Evolutionary conservation across 305 asterid genomes (phyloP), one percentile per base, ranked within the genome.

Genomic region (Fraxinus floribunda): DNA sequence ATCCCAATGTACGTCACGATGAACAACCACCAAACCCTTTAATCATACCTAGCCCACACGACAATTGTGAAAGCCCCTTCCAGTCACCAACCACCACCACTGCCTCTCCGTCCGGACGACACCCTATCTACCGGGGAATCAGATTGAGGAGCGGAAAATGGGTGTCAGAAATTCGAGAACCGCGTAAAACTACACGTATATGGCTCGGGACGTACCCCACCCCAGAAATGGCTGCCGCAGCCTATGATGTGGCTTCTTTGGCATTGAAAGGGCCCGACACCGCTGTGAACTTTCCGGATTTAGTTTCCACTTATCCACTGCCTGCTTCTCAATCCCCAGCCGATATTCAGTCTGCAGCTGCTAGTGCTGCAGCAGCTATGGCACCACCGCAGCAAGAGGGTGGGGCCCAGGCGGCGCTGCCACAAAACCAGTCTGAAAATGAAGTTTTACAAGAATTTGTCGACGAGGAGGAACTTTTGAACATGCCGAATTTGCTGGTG

Each of bases 211-310:
- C 97, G 0, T 93, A 84, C 66, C 78, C 89, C 6, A 86, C 89
- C 0, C 92, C 97, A 0, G 97, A 92, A 78, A 93, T 91, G 97
- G 97, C 95, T 0, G 97, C 95, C 1, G 91, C 87, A 0, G 97
- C 95, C 10, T 89, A 92, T 57, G 95, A 93, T 7, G 95, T 87
- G 76, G 97, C 97, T 7, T 88, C 92, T 11, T 62, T 93, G 29
- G 91, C 93, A 3, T 83, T 93, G 22, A 90, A 87, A 41, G 95
- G 97, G 1, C 82, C 89, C 0, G 87, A 89, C 0, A 83, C 95
- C 0, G 11, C 36, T 1, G 76, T 89, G 2, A 92, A 93, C 62
- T 92, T 93, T 78, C 94, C 95, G 0, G 82, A 82, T 10, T 80
- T 84, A 4, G 90, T 89, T 26, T 3, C 32, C 3, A 64, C 78